A percentile compares a stretch with the other conserved stretches of the same genome.
Conservation (phyloP, 108 stramenopile species). For the Seminavis robusta region DNA sequence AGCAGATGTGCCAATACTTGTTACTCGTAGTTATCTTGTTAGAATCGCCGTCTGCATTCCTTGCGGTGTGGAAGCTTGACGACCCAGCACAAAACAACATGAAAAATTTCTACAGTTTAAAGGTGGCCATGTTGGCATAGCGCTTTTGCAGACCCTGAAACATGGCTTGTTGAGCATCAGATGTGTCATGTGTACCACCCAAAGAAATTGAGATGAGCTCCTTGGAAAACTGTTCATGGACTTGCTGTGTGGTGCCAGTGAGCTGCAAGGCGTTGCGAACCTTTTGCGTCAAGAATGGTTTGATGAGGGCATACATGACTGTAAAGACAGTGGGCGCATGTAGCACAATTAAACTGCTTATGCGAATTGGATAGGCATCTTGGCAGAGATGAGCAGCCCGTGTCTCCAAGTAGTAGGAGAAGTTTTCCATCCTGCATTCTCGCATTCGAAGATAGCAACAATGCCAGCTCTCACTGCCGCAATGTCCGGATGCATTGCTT, state of each 20-base stretch:
- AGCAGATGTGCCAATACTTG: no score
- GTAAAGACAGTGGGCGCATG: not conserved
- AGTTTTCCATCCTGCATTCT: conserved; percentile 5
- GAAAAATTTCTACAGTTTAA: no score
- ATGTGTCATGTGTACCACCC: not conserved
- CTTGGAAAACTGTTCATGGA: not conserved
- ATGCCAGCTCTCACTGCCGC: not conserved
- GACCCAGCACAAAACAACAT: no score
- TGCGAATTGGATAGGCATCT: conserved; percentile 2
- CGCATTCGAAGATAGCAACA: not conserved
- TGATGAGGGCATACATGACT: not conserved
- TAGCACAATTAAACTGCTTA: not conserved
- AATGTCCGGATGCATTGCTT: not conserved
- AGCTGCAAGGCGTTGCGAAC: not conserved
- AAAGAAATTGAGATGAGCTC: not conserved
- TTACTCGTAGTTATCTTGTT: no score
- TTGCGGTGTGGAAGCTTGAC: no score
- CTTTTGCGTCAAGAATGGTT: not conserved
- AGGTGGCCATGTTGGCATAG: not conserved
- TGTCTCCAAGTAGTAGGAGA: not conserved
- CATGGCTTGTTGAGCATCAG: not conserved
- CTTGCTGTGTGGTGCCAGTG: not conserved
- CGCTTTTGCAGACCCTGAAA: not conserved
- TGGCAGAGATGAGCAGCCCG: not conserved
- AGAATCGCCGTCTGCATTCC: no score